Conservation (phyloP, 2,329 filamentous ascomycete genomes). For the Trichoderma sp. region DNA sequence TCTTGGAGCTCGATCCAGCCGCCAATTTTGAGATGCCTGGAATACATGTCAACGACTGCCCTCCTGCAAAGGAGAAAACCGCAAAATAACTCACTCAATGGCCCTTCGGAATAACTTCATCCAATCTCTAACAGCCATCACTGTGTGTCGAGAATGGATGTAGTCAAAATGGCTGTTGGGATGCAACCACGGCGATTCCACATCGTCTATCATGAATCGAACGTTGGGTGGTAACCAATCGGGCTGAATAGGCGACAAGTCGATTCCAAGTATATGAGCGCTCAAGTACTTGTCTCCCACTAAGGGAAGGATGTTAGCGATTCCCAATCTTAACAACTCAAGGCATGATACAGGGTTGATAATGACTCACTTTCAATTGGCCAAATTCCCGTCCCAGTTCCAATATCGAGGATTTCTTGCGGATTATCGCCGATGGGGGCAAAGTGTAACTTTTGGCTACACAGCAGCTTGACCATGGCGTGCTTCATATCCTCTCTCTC, state of each 20-base stretch:
- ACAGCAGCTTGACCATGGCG: conserved; percentile 52
- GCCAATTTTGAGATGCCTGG: conserved; percentile 54
- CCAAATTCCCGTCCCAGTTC: conserved; percentile 62
- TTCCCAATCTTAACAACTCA: background rate
- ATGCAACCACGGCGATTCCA: conserved; percentile 59
- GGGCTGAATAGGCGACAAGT: conserved; percentile 53
- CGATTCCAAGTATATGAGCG: conserved; percentile 48
- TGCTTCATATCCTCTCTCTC: conserved; percentile 61
- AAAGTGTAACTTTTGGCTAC: conserved; percentile 52
- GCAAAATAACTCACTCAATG: conserved; percentile 44
- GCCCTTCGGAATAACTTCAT: conserved; percentile 49
- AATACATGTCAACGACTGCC: conserved; percentile 2
- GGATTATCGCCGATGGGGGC: conserved; percentile 51
- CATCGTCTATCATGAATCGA: conserved; percentile 58
- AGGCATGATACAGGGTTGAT: background rate
- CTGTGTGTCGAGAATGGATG: conserved; percentile 60
- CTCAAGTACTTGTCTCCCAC: conserved; percentile 51
- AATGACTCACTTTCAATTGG: conserved; percentile 52
- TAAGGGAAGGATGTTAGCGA: conserved; percentile 20
- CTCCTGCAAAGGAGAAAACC: background rate
- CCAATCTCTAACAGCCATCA: conserved; percentile 60
- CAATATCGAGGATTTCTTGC: conserved; percentile 57
- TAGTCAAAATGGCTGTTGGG: conserved; percentile 59
- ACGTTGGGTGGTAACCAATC: conserved; percentile 58
- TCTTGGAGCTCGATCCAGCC: conserved; percentile 60